These are phyloP conservation scores for Fusarium sp. DNA, from an alignment of 2,329 filamentous ascomycete genomes.

Conservation along the genomic window DNA sequence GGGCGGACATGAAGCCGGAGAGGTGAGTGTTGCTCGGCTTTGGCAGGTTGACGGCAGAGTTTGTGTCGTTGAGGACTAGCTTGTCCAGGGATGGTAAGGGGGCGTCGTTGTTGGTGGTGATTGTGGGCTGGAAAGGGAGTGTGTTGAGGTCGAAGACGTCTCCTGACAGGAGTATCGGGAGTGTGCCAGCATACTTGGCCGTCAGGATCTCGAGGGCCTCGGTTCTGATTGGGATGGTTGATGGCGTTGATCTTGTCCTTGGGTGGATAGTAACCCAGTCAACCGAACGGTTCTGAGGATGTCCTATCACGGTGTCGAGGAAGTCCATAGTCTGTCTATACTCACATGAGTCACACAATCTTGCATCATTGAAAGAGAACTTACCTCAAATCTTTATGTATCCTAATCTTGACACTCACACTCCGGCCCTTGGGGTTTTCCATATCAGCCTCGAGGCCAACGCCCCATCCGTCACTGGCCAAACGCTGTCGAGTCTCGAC, in stretches of 20 bases:
- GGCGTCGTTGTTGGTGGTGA: conserved; percentile 41
- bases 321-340: conserved; percentile 69
- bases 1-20: conserved; percentile 76
- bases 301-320: conserved; percentile 70
- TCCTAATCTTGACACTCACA: conserved; percentile 78
- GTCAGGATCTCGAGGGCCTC: conserved; percentile 70
- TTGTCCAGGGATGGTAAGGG: conserved; percentile 44
- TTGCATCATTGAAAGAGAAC: not conserved
- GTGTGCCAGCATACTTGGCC: conserved; percentile 61
- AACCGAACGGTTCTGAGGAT: conserved; percentile 63
- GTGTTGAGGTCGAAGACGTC: conserved; percentile 72
- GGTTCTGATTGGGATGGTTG: conserved; percentile 70
- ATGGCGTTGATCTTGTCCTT: conserved; percentile 71
- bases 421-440: conserved; percentile 62
- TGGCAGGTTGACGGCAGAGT: conserved; percentile 20
- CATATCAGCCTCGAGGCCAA: conserved; percentile 58
- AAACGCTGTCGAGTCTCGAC: conserved; percentile 66
- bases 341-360: not conserved
- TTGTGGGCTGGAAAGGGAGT: conserved; percentile 57
- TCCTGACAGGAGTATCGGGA: conserved; percentile 76
- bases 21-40: conserved; percentile 61
- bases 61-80: conserved; percentile 43
- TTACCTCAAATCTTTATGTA: conserved; percentile 72
- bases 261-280: conserved; percentile 80
- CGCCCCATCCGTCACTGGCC: conserved; percentile 64